phyloP scores from a whole-genome alignment of 768 basidiomycete species.

The Tulasnella sp. region DNA sequence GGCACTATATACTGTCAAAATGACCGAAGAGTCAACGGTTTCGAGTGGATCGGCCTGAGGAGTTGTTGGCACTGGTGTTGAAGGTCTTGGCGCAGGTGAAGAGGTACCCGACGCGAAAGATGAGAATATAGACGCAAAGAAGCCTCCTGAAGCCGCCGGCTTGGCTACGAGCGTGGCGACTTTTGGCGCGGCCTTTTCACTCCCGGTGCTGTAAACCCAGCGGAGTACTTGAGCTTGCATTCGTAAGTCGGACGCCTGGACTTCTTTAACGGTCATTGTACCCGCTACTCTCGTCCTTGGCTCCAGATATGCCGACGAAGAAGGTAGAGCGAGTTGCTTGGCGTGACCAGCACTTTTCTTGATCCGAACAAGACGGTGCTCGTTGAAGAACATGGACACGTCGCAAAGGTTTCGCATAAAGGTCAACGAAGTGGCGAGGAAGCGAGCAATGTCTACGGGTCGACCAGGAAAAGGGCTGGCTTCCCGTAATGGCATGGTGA shows the following conservation, averaged over 20 bases:
- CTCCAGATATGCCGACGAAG: slow-evolving; percentile 30
- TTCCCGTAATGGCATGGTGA: slow-evolving; percentile 81
- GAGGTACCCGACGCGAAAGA: slow-evolving; percentile 22
- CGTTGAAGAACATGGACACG: slow-evolving; percentile 75
- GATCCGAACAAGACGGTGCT: slow-evolving; percentile 54
- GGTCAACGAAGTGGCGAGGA: slow-evolving; percentile 82
- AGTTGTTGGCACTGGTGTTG: slow-evolving; percentile 26
- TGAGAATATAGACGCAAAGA: slow-evolving; percentile 33
- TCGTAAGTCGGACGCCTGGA: slow-evolving; percentile 59
- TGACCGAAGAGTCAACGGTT: slow-evolving; percentile 42
- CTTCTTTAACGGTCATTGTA: slow-evolving; percentile 54
- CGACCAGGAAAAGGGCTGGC: slow-evolving; percentile 64
- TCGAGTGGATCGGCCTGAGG: slow-evolving; percentile 21
- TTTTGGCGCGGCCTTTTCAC: slow-evolving; percentile 39
- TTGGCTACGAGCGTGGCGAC: not conserved
- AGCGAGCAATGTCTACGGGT: slow-evolving; percentile 75
- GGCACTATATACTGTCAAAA: slow-evolving; percentile 54
- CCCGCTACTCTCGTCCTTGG: slow-evolving; percentile 40
- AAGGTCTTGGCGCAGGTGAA: slow-evolving; percentile 25
- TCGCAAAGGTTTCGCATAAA: slow-evolving; percentile 76
- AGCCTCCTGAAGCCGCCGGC: slow-evolving; percentile 21
- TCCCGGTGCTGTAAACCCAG: slow-evolving; percentile 58
- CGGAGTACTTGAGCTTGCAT: slow-evolving; percentile 76
- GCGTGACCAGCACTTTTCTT: slow-evolving; percentile 49
- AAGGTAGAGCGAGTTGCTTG: slow-evolving; percentile 39